Evolutionary conservation across 2,329 filamentous ascomycete species (phyloP), one percentile per base, ranked within the genome.

Genomic region (Arthrobotrys conoides): DNA sequence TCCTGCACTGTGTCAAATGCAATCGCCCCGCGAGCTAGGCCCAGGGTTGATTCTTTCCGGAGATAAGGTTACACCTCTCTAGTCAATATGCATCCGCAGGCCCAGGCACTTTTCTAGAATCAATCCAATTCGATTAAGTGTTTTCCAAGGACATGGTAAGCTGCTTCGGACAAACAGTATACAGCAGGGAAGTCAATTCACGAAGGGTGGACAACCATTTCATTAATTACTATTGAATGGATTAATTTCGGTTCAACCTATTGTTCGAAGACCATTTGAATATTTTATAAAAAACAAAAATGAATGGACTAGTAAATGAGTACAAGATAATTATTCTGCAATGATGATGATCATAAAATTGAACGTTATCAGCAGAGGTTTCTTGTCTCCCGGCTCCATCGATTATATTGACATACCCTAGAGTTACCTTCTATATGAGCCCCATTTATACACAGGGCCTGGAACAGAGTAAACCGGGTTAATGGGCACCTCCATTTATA

Each of bases 401-500:
- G n/a, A 46, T 46, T 30, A 46, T n/a, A 46, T 30, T n/a, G 41
- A 4, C 16, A 18, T 41, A 44, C 24, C 36, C 57, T 20, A 44
- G 36, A 61, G 57, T 33, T 6, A 30, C 3, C 27, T 30, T 61
- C 57, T 61, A 61, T 61, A 61, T 16, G 36, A 61, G 57, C 33
- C 57, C 57, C 36, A 61, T 61, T 61, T 61, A 61, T 61, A 61
- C 57, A 27, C 57, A 61, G 57, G 57, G 57, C 57, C 12, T 27
- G 57, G 2, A 1, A 61, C 18, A 61, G 36, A 44, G 57, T n/a
- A 61, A 61, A 61, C 57, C 57, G 57, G 57, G 57, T 61, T 61
- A 61, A 61, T 61, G 57, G 57, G 57, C 57, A 61, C 57, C 57
- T 61, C 57, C 57, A 61, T 61, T 44, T 61, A 61, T 61, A 61